Conservation (phyloP, 75 land plant genomes). For the Pinus taeda region DNA sequence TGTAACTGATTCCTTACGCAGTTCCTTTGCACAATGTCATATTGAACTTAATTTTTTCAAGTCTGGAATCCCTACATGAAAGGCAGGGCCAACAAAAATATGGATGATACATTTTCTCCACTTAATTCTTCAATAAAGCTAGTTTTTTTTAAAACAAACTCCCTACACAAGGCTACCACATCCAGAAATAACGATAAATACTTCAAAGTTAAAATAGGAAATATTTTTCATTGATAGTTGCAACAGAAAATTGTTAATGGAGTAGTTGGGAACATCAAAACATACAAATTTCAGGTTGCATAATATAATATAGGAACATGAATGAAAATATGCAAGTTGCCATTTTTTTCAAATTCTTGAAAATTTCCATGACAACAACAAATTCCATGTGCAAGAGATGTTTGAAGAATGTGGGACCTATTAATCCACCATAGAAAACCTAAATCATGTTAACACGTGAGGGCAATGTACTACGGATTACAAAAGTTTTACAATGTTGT, state of each 20-base stretch:
- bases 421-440: background rate
- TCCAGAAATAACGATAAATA: background rate
- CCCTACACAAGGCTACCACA: background rate
- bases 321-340: too few species aligned
- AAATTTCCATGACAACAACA: too few species aligned
- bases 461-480: background rate
- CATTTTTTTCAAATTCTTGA: too few species aligned
- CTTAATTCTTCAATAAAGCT: background rate
- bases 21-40: too few species aligned
- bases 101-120: background rate
- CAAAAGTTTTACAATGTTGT: background rate
- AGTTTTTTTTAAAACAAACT: background rate
- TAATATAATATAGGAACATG: background rate
- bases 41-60: too few species aligned
- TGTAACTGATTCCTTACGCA: too few species aligned
- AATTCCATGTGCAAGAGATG: too few species aligned
- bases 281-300: background rate
- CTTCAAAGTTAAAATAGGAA: background rate
- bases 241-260: background rate
- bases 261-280: background rate
- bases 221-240: background rate
- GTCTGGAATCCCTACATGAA: too few species aligned
- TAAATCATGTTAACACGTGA: background rate
- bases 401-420: background rate
- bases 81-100: background rate